Percentiles rank a stretch among this genome's conserved stretches.
Conservation (phyloP, 306 rosid species). For the Ormosia semicastrata region DNA sequence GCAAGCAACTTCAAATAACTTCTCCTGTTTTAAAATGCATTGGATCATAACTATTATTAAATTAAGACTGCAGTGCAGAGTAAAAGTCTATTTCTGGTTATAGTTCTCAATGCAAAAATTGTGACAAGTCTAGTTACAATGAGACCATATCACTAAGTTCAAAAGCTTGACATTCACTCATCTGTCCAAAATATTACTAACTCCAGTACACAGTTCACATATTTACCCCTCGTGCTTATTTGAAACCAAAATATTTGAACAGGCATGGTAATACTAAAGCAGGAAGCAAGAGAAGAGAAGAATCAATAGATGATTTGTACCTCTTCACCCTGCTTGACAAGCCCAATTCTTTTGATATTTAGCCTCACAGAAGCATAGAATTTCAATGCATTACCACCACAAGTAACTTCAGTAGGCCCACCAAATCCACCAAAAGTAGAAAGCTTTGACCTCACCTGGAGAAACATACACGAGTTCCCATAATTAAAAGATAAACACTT, state of each 20-base stretch:
- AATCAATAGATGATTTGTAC: slow-evolving; percentile 39
- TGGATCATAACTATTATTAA: not conserved
- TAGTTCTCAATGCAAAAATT: not conserved
- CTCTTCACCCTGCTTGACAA: slow-evolving; percentile 89
- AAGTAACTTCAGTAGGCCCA: slow-evolving; percentile 87
- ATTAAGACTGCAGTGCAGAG: not conserved
- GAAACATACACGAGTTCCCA: slow-evolving; percentile 15
- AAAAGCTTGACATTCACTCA: not conserved
- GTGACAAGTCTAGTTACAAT: not conserved
- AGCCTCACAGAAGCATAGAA: slow-evolving; percentile 90
- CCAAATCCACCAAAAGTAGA: slow-evolving; percentile 91
- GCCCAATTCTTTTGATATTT: slow-evolving; percentile 64
- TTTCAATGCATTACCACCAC: slow-evolving; percentile 96
- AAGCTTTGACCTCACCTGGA: slow-evolving; percentile 79
- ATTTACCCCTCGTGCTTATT: not conserved
- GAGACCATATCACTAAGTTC: not conserved
- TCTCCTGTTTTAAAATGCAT: not conserved
- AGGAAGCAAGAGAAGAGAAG: not conserved
- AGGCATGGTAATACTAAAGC: not conserved
- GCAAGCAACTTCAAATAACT: not conserved
- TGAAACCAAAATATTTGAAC: not conserved
- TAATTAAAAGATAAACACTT: slow-evolving; percentile 1
- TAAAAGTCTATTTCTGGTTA: not conserved
- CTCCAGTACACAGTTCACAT: not conserved
- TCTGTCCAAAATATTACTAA: not conserved